Conservation (phyloP, 2,329 filamentous ascomycete species). For the Cytospora piceae region DNA sequence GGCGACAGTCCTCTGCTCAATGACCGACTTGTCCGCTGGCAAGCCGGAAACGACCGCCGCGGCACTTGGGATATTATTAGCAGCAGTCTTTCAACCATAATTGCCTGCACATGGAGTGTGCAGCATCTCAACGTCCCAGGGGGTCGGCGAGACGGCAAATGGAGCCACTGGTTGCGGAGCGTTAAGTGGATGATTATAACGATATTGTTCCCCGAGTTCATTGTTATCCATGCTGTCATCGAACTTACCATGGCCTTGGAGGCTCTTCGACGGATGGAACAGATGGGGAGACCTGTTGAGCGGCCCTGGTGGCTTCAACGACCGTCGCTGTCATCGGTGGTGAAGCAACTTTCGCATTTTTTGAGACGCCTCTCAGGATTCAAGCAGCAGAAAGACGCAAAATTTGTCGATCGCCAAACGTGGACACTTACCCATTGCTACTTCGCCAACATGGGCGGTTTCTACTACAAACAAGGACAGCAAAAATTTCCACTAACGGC, state of each 20-base stretch:
- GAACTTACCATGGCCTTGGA: constrained; percentile 13
- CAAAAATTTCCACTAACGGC: no score
- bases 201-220: constrained; percentile 15
- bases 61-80: not conserved
- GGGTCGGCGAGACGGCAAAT: not conserved
- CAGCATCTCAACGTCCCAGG: constrained; percentile 23
- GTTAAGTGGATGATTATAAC: constrained; percentile 23
- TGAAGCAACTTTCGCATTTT: not conserved
- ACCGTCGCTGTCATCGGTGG: not conserved
- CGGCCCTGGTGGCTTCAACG: not conserved
- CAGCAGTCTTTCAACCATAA: constrained; percentile 16
- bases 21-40: not conserved
- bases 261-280: not conserved
- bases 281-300: not conserved
- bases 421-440: not conserved
- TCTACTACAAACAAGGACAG: no score
- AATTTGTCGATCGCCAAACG: not conserved
- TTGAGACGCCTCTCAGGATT: not conserved
- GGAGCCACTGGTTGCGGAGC: not conserved
- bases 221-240: constrained; percentile 8
- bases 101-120: constrained; percentile 25
- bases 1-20: no score
- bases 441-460: no score
- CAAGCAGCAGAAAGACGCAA: not conserved
- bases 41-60: not conserved